Base-by-base conservation (phyloP, 805 yeast species). In the Yamadazyma kitorensis region DNA sequence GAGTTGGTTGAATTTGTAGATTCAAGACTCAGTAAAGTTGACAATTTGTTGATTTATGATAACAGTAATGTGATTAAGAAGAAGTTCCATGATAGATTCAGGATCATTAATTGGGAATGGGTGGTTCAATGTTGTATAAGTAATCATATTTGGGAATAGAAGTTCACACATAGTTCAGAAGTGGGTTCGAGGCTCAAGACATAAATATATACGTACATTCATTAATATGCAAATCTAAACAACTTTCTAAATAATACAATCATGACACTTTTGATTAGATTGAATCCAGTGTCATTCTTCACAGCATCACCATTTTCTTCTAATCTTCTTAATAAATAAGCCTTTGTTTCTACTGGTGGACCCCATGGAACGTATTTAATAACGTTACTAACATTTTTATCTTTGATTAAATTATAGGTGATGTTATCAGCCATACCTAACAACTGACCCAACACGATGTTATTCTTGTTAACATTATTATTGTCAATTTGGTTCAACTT, bases 341-440 rank as follows among this genome's bases (percentile, higher is more conserved):
- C 95, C 65, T 86, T 87, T 39, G 96, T 88, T 64, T 91, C 97
- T 47, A 78, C 63, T 36, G 95, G 94, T 21, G 97, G 97, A 7
- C 97, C 97, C 97, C 97, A 89, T 12, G 97, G 95, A 43, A 89
- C 96, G 56, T 91, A 89, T 64, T 91, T 91, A 63, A 91, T 81
- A 34, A 89, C 81, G 52, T 86, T 86, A 41, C 72, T 77, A 28
- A 76, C 84, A 28, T 76, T 70, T 45, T 83, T 76, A 29, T 78
- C 69, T 25, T 70, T 62, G 37, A 86, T 76, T 51, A 89, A 71
- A 47, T 84, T 86, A 55, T 74, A 72, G 17, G 96, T 86, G 41
- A 86, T 76, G 51, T 83, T 82, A 59, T 89, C 98, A 33, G 95
- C 94, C 97, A 89, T 91, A 23, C 98, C 98, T 54, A 91, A 68